Conservation (phyloP, 345 rosid species). For the Moricandia arvensis region DNA sequence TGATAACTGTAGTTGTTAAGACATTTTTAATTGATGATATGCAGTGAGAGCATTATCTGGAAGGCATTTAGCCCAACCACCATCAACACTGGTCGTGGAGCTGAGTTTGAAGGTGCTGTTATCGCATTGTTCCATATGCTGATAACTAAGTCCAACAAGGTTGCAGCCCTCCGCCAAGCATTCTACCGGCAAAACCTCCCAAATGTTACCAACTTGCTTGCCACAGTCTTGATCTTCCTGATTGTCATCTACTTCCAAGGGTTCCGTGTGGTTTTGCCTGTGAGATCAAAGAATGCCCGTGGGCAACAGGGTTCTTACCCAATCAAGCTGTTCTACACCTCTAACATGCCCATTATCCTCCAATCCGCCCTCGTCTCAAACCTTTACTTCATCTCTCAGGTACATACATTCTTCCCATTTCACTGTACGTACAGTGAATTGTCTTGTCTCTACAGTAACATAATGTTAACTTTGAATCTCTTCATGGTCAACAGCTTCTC, state of each 20-base stretch:
- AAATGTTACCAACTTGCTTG: conserved; percentile 80
- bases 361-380: conserved; percentile 86
- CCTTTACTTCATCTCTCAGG: conserved; percentile 87
- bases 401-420: conserved; percentile 21
- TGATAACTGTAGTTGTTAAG: neutral
- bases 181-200: conserved; percentile 90
- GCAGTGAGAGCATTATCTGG: conserved; percentile 84
- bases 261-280: conserved; percentile 86
- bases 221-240: conserved; percentile 74
- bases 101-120: conserved; percentile 93
- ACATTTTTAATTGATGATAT: too few relatives aligned
- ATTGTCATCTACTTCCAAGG: conserved; percentile 95
- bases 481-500: conserved; percentile 51
- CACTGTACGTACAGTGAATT: neutral
- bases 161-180: conserved; percentile 78
- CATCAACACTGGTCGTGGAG: conserved; percentile 84
- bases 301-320: conserved; percentile 94
- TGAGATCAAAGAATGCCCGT: conserved; percentile 90
- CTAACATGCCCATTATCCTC: conserved; percentile 88
- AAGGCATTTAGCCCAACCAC: conserved; percentile 90
- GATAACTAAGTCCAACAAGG: conserved; percentile 74
- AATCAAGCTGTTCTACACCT: conserved; percentile 83
- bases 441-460: neutral
- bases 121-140: conserved; percentile 80
- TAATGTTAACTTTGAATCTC: neutral